Base-by-base conservation (phyloP, 1,284 basidiomycete genomes). In the Prillingera fragicola region DNA sequence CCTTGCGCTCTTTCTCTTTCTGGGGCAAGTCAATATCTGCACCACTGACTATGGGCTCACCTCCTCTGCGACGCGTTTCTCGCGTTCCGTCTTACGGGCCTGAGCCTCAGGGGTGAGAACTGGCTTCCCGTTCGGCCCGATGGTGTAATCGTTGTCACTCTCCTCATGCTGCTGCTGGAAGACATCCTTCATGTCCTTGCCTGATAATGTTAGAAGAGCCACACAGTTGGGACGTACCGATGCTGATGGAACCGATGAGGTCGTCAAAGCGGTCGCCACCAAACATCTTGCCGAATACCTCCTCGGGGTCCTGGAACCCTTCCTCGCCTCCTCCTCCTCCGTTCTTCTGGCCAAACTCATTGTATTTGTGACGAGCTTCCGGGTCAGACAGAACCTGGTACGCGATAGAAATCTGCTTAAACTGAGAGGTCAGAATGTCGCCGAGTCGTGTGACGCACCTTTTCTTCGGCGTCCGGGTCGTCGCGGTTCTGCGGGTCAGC, bases 141-240 rank as follows among this genome's bases (percentile, higher is more conserved):
- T 58, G 32, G 60, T 54, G 39, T 53, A 50, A 41, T 52, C 46
- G 25, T 60, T 53, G 7, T 40, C 55, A 12, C 57, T 46, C 9
- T 76, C 77, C 51, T 87, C 84, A 38, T 86, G 86, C 14, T 88
- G 91, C 62, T 94, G 87, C 64, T 98, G 92, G 63, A 99, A 75
- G 5, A 91, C 92, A 6, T 89, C 81, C 74, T 99, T 99, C 95
- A 99, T 97, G 62, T 98, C 94, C 58, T 81, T 81, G 25, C 90
- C 92, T 57, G 90, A 43, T 2, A 4, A 8, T n/a, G 31, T 46
- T 19, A 28, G 27, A n/a, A n/a, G n/a, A n/a, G n/a, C n/a, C n/a
- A n/a, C n/a, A n/a, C n/a, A n/a, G n/a, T n/a, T n/a, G n/a, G 9
- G 3, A 60, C 67, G 33, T 24, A 67, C 72, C 72, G 28, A 74